Evolutionary conservation across 108 stramenopile species (phyloP).

Genomic region (Pseudonitzschia pungens): DNA sequence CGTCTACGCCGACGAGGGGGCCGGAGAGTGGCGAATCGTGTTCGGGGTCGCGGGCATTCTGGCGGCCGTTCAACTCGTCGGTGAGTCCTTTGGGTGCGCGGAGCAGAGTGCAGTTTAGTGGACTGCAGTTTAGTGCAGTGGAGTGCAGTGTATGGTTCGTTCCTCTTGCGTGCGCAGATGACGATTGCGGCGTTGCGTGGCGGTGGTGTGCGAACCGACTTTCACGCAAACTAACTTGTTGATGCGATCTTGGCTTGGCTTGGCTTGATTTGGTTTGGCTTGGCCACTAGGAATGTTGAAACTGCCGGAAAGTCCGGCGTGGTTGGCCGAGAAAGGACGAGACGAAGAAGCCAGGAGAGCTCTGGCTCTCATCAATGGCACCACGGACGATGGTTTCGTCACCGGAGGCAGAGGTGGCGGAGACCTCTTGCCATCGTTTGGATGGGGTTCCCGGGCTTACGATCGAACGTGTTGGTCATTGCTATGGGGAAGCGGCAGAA

Average conservation of each 20-base stretch:
- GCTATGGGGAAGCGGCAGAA: not conserved
- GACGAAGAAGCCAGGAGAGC: constrained; percentile 34
- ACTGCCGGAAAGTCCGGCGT: constrained; percentile 75
- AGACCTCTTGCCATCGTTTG: not conserved
- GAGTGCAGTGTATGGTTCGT: not conserved
- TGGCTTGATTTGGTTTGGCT: no score
- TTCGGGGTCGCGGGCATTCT: constrained; percentile 58
- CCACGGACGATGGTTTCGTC: not conserved
- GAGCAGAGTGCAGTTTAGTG: no score
- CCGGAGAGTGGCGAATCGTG: constrained; percentile 56
- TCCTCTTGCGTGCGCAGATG: not conserved
- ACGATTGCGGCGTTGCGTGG: no score
- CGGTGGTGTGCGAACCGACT: no score
- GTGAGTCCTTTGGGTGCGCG: not conserved
- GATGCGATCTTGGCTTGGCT: no score
- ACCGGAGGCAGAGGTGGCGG: not conserved
- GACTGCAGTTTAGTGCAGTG: not conserved
- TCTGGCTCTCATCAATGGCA: constrained; percentile 30
- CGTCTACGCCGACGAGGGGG: constrained; percentile 28
- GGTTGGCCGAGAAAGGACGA: constrained; percentile 52
- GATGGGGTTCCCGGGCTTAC: not conserved
- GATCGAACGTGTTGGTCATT: not conserved
- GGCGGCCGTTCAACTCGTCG: constrained; percentile 60
- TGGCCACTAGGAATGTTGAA: constrained; percentile 43
- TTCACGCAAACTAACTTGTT: no score